Evolutionary conservation across 805 yeast genomes (phyloP), one percentile per base, ranked within the genome.

Genomic region (Zygosaccharomyces bailii): DNA sequence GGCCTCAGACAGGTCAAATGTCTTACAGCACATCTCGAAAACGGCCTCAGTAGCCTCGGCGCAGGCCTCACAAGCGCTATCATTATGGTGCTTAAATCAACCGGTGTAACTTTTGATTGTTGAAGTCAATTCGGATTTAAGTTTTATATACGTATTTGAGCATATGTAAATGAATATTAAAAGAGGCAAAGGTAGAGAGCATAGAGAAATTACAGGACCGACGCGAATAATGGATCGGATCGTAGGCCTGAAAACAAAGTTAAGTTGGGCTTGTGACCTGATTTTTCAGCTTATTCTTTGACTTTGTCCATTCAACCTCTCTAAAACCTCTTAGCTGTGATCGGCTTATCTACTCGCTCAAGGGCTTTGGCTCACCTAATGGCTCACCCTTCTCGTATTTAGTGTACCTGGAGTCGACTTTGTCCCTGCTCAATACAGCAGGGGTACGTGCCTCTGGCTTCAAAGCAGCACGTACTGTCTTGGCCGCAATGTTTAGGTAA

Each of bases 401-500:
- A 67, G 83, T 79, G 53, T 75, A 83, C 67, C 79, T 79, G 57
- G 81, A 85, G 63, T 91, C 98, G 52, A 85, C 69, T 61, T 69
- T 54, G 56, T 82, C 82, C 75, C 95, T 86, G 67, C 75, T 78
- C 61, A 80, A 78, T 36, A 71, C 73, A 55, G 84, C 84, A 50
- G 74, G 77, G 52, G 79, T 84, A 68, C 84, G 86, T 65, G 79
- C 68, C 62, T 90, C 96, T 53, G 89, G 81, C 76, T 91, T 91
- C 67, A 91, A 79, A 42, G 96, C 83, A 60, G 76, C 74, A 75
- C 97, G 88, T 58, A 88, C 79, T 51, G 95, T 79, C 67, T 81
- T 81, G 63, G 96, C 96, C 63, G 96, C 86, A 64, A 91, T 77
- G 56, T 96, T 79, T 69, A 90, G 76, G 72, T 91, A 91, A 69